Percentiles rank a stretch among this genome's conserved stretches.
These are phyloP conservation scores for Penicillium concentricum DNA, from an alignment of 2,329 filamentous ascomycete species.

Conservation along the genomic window DNA sequence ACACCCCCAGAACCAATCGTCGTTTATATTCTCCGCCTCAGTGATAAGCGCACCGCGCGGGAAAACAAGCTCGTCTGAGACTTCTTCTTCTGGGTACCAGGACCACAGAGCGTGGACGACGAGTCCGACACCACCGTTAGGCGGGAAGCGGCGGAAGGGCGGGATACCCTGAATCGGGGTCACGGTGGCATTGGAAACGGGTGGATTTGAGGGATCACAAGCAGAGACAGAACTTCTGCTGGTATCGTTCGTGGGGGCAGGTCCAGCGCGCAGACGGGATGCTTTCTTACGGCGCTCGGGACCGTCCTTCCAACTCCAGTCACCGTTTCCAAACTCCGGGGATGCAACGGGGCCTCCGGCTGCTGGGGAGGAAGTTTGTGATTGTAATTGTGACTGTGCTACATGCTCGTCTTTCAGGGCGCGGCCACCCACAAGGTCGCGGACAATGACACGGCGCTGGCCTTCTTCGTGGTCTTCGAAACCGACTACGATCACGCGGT, in stretches of 20 bases:
- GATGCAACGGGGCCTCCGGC: slow-evolving; percentile 28
- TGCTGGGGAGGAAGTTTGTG: slow-evolving; percentile 17
- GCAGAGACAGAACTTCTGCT: slow-evolving; percentile 1
- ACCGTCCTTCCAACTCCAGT: slow-evolving; percentile 47
- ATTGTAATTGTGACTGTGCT: slow-evolving; percentile 14
- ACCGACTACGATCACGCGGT: slow-evolving; percentile 79
- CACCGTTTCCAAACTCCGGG: slow-evolving; percentile 30
- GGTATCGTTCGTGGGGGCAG: slow-evolving; percentile 4
- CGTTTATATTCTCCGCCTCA: slow-evolving; percentile 84
- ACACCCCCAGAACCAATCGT: slow-evolving; percentile 83
- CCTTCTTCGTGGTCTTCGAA: slow-evolving; percentile 70
- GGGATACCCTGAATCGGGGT: slow-evolving; percentile 8
- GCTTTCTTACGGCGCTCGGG: slow-evolving; percentile 39
- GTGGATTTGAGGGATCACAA: slow-evolving; percentile 15
- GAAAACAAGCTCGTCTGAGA: slow-evolving; percentile 74
- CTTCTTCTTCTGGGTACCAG: slow-evolving; percentile 65
- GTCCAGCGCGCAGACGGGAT: slow-evolving; percentile 29
- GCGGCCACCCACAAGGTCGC: slow-evolving; percentile 75
- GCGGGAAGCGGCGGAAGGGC: slow-evolving; percentile 58
- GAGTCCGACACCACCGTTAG: slow-evolving; percentile 70
- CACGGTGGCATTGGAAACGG: slow-evolving; percentile 15
- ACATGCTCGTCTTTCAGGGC: slow-evolving; percentile 62
- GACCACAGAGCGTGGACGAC: slow-evolving; percentile 67
- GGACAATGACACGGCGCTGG: slow-evolving; percentile 65
- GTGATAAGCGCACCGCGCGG: slow-evolving; percentile 78